phyloP scores from a whole-genome alignment of 2,329 filamentous ascomycete genomes.

The Fusarium bactridioides region DNA sequence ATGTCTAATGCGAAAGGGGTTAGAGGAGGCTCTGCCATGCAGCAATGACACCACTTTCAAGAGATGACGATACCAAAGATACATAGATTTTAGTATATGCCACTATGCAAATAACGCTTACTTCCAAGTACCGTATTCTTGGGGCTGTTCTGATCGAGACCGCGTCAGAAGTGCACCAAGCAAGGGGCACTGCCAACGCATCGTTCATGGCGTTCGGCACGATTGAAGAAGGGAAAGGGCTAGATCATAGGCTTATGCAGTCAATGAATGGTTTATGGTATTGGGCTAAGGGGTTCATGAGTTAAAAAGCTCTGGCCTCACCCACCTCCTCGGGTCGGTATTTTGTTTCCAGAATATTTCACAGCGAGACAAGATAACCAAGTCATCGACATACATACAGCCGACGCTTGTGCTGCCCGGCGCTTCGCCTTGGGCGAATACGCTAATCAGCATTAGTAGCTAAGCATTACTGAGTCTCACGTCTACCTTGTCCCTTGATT shows the following conservation, averaged over 20 bases:
- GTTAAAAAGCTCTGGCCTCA: conserved; percentile 19
- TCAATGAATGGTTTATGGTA: neutral
- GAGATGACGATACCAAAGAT: neutral
- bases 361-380: neutral
- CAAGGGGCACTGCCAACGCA: conserved; percentile 2
- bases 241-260: neutral
- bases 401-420: neutral
- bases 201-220: neutral
- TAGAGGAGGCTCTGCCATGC: conserved; percentile 29
- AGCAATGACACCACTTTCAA: conserved; percentile 13
- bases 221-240: neutral
- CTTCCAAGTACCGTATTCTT: neutral
- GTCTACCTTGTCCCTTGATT: neutral
- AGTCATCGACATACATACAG: neutral
- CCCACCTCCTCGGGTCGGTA: neutral
- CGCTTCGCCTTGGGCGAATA: neutral
- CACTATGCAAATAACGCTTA: neutral
- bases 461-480: neutral
- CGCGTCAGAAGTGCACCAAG: neutral
- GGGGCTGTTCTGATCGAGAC: conserved; percentile 13
- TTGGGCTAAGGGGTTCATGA: neutral
- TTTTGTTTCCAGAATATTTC: neutral
- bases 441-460: neutral
- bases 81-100: neutral
- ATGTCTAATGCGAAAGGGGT: conserved; percentile 26